These are phyloP conservation scores for Cercospora brassicicola DNA, from an alignment of 2,329 filamentous ascomycete genomes.

Conservation along the genomic window DNA sequence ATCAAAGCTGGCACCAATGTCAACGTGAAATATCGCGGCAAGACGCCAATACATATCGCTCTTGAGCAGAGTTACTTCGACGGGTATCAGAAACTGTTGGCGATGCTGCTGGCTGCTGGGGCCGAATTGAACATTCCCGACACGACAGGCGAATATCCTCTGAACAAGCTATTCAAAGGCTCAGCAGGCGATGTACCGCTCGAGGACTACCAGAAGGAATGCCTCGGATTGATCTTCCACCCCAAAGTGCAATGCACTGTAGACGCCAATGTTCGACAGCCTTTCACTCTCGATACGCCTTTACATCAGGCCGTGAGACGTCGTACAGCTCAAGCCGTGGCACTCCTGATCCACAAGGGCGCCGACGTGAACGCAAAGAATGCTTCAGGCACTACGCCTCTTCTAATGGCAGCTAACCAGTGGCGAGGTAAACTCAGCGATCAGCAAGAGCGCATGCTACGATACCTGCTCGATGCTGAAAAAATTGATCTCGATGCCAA, in stretches of 20 bases:
- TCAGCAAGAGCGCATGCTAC: background rate
- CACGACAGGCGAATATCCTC: background rate
- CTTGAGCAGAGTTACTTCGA: background rate
- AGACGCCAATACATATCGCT: background rate
- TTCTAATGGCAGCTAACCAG: conserved; percentile 1
- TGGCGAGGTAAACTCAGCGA: background rate
- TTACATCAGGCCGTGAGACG: background rate
- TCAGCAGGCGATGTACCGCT: background rate
- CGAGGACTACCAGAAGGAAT: background rate
- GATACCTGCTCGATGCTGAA: background rate
- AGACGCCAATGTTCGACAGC: background rate
- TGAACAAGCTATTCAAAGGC: background rate
- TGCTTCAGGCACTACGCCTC: background rate
- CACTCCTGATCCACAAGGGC: background rate
- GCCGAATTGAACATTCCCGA: background rate
- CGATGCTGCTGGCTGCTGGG: background rate
- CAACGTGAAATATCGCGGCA: background rate
- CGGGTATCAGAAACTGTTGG: background rate
- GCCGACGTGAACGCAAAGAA: background rate
- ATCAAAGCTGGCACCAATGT: background rate
- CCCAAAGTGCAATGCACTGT: background rate
- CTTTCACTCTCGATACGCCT: background rate
- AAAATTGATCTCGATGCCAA: background rate
- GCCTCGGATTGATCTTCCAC: background rate
- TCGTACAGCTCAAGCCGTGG: background rate